Evolutionary conservation across 257 asterid species (phyloP).

Genomic region (Solanum pimpinellifolium): DNA sequence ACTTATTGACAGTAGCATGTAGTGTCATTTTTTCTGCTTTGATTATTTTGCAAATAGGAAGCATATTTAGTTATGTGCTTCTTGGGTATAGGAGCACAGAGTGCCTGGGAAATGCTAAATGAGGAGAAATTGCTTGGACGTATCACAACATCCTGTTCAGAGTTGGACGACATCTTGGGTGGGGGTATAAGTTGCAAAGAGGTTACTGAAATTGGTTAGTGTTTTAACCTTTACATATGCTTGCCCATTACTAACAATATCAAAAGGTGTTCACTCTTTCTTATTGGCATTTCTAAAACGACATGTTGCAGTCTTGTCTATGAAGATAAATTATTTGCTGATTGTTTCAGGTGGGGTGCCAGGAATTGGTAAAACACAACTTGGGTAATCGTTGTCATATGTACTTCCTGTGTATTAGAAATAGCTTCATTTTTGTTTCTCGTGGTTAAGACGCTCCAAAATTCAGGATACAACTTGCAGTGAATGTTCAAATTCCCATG

Average conservation of each 20-base stretch:
- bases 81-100: conserved; percentile 56
- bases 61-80: background rate
- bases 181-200: conserved; percentile 89
- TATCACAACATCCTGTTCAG: conserved; percentile 78
- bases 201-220: conserved; percentile 92
- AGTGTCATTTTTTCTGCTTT: background rate
- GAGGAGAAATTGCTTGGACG: conserved; percentile 59
- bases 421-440: background rate
- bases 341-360: conserved; percentile 84
- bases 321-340: conserved; percentile 4
- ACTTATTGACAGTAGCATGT: background rate
- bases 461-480: conserved; percentile 82
- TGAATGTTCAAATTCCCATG: conserved; percentile 85
- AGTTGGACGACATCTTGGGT: conserved; percentile 71
- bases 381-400: conserved; percentile 49
- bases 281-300: background rate
- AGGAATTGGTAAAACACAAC: conserved; percentile 93
- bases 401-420: conserved; percentile 4
- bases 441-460: background rate
- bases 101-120: conserved; percentile 91
- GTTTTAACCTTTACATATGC: background rate
- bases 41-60: background rate
- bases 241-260: background rate
- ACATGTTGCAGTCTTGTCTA: background rate
- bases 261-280: background rate